A percentile compares a stretch with the other conserved stretches of the same genome.
Conservation (phyloP, 139 green algal species). For the Chlamydomonas schloesseri region DNA sequence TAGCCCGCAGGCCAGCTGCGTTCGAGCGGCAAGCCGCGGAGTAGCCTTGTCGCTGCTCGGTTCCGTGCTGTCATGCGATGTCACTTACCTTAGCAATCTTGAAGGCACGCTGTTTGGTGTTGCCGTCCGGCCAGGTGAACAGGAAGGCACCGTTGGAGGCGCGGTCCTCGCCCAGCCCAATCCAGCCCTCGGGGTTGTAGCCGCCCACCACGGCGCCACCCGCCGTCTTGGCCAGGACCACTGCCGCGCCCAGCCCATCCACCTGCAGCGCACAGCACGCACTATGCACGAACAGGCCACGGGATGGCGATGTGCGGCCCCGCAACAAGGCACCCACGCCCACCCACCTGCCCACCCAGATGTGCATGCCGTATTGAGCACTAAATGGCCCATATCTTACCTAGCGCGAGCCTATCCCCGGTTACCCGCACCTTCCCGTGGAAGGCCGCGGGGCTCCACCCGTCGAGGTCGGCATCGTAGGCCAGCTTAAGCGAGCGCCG, state of each 20-base stretch:
- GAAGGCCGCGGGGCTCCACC: constrained; percentile 76
- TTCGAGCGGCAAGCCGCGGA: too few species aligned
- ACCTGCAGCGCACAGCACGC: too few species aligned
- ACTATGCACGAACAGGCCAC: too few species aligned
- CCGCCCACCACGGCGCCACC: constrained; percentile 76
- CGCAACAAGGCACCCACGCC: too few species aligned
- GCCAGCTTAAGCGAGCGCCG: constrained; percentile 51
- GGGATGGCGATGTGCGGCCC: too few species aligned
- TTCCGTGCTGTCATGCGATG: too few species aligned
- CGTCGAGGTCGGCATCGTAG: constrained; percentile 73
- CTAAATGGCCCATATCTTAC: too few species aligned
- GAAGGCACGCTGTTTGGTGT: constrained; percentile 54
- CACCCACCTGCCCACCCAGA: too few species aligned
- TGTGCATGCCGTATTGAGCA: too few species aligned
- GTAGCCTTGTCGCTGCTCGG: too few species aligned
- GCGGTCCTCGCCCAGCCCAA: constrained; percentile 76
- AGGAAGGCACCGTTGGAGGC: constrained; percentile 81
- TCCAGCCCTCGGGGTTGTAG: constrained; percentile 81
- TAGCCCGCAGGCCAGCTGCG: too few species aligned
- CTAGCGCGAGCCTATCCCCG: too few species aligned
- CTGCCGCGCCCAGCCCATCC: constrained; percentile 70
- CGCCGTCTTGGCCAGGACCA: constrained; percentile 63
- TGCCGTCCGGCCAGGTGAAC: constrained; percentile 79
- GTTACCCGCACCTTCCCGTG: constrained; percentile 51
- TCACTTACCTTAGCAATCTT: constrained; percentile 80